These are phyloP conservation scores for Ascochyta rabiei DNA, from an alignment of 2,329 filamentous ascomycete species.

Conservation along the genomic window DNA sequence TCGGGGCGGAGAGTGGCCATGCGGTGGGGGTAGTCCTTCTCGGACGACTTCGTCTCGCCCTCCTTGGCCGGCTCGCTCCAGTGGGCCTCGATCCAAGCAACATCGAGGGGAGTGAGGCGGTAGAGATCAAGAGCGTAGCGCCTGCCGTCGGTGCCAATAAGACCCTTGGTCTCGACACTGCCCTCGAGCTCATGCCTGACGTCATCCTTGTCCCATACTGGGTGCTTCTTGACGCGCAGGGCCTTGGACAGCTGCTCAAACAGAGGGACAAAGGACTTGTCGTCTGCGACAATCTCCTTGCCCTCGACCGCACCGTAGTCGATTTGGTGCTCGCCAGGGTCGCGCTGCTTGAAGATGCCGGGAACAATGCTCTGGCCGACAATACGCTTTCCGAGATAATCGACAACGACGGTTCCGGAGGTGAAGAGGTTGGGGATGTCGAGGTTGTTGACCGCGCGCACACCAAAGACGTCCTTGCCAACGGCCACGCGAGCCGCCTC, in stretches of 20 bases:
- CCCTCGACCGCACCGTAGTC: conserved; percentile 98
- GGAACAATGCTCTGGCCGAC: conserved; percentile 98
- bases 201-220: conserved; percentile 97
- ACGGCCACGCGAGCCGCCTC: conserved; percentile 95
- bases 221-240: conserved; percentile 89
- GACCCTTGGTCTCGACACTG: conserved; percentile 95
- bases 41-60: conserved; percentile 56
- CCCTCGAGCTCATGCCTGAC: conserved; percentile 90
- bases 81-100: conserved; percentile 85
- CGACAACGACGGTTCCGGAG: conserved; percentile 92
- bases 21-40: conserved; percentile 80
- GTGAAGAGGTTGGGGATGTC: conserved; percentile 95
- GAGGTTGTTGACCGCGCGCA: conserved; percentile 93
- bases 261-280: conserved; percentile 80
- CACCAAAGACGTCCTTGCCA: conserved; percentile 93
- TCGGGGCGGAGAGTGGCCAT: conserved; percentile 95
- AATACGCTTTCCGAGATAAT: conserved; percentile 95
- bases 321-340: conserved; percentile 97
- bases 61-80: conserved; percentile 52
- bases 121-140: conserved; percentile 99
- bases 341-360: conserved; percentile 98
- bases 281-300: conserved; percentile 90
- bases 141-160: conserved; percentile 94
- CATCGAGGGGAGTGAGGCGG: conserved; percentile 88
- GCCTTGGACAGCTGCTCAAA: conserved; percentile 92